Conservation (phyloP, 75 land plant genomes). For the Selaginella moellendorffii region DNA sequence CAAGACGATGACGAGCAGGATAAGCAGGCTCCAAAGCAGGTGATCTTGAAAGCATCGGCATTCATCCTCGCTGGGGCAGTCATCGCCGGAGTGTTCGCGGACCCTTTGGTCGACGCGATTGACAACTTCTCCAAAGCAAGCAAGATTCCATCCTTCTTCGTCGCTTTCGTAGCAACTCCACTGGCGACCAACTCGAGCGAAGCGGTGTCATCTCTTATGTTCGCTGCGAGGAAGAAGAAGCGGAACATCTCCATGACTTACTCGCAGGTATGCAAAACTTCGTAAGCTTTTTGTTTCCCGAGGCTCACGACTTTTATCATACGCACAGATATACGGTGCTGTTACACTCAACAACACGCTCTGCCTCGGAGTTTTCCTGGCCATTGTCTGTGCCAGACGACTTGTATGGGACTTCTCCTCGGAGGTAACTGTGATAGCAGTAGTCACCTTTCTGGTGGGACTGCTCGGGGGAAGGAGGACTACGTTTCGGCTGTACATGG, state of each 20-base stretch:
- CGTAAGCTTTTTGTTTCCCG: not conserved
- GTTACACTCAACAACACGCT: constrained; percentile 19
- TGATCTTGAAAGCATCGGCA: constrained; percentile 18
- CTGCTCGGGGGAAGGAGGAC: not conserved
- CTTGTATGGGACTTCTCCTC: constrained; percentile 21
- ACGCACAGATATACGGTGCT: constrained; percentile 19
- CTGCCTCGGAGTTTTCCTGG: constrained; percentile 14
- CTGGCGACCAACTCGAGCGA: constrained; percentile 46
- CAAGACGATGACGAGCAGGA: not conserved
- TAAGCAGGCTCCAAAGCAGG: not conserved
- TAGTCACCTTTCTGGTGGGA: constrained; percentile 17
- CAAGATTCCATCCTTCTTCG: constrained; percentile 39
- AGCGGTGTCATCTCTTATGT: constrained; percentile 36
- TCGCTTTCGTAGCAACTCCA: constrained; percentile 37
- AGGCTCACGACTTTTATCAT: not conserved
- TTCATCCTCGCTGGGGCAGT: constrained; percentile 26
- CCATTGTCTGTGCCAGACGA: constrained; percentile 1
- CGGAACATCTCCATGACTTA: constrained; percentile 35
- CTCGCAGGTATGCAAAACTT: constrained; percentile 28
- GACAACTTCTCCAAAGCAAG: constrained; percentile 27
- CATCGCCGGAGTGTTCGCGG: constrained; percentile 38
- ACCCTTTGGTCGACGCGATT: constrained; percentile 43
- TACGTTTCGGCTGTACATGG: not conserved
- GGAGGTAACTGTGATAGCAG: constrained; percentile 13
- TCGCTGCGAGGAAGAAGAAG: constrained; percentile 30